A percentile compares a stretch with the other conserved stretches of the same genome.
Evolutionary conservation across 1,139 yeast genomes (phyloP).

Genomic region (Barnettozyma hawaiiensis): DNA sequence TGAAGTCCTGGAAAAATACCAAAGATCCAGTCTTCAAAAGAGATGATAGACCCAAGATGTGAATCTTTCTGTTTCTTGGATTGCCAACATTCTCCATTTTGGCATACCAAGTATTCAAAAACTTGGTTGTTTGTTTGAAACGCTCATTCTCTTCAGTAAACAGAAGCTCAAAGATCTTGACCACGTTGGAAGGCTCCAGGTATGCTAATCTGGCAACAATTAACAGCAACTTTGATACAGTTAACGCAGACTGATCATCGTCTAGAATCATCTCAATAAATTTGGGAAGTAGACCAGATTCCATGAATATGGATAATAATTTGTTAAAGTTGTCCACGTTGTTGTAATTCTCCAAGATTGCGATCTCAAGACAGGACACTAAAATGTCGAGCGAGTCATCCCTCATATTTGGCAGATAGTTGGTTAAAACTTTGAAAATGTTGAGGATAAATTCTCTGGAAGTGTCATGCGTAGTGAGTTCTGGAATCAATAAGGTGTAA

Average conservation of each 20-base stretch:
- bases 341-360: conserved; percentile 24
- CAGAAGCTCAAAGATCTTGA: conserved; percentile 30
- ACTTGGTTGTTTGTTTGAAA: conserved; percentile 20
- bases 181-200: conserved; percentile 41
- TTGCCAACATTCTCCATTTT: conserved; percentile 50
- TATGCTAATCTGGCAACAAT: conserved; percentile 51
- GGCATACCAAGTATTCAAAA: conserved; percentile 34
- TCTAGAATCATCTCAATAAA: conserved; percentile 44
- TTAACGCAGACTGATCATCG: conserved; percentile 43
- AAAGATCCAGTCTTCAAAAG: conserved; percentile 33
- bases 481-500: conserved; percentile 56
- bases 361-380: conserved; percentile 54
- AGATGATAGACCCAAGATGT: conserved; percentile 52
- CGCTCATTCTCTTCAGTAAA: conserved; percentile 7
- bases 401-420: conserved; percentile 56
- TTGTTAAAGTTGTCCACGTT: conserved; percentile 17
- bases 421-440: conserved; percentile 49
- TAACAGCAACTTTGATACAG: conserved; percentile 46
- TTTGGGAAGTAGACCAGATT: conserved; percentile 43
- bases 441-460: conserved; percentile 31
- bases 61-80: conserved; percentile 62
- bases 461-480: conserved; percentile 35
- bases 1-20: conserved; percentile 29
- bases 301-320: conserved; percentile 36
- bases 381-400: conserved; percentile 62